These are phyloP conservation scores for Friedmanniomyces simplex DNA, from an alignment of 495 filamentous ascomycete species.

Conservation along the genomic window DNA sequence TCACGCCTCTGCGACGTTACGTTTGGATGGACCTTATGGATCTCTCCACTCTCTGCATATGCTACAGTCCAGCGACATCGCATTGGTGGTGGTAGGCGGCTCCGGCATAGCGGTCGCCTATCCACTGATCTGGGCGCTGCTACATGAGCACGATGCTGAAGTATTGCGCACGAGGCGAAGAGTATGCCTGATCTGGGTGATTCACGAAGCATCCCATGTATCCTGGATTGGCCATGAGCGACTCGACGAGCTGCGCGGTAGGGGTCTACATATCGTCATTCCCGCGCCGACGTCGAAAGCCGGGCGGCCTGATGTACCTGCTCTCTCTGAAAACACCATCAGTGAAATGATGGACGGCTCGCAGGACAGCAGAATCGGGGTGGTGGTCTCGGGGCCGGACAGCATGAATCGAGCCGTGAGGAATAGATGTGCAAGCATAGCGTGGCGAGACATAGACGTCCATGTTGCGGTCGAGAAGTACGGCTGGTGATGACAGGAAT, in stretches of 20 bases:
- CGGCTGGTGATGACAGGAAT: constrained; percentile 27
- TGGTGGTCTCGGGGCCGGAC: constrained; percentile 47
- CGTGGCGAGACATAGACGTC: constrained; percentile 24
- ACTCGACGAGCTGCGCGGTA: constrained; percentile 35
- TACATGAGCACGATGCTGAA: constrained; percentile 8
- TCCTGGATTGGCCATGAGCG: constrained; percentile 41
- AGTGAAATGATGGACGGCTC: constrained; percentile 29
- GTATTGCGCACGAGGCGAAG: constrained; percentile 18
- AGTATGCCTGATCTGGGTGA: constrained; percentile 49
- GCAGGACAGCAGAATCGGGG: constrained; percentile 30
- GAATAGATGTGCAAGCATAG: constrained; percentile 41
- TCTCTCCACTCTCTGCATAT: constrained; percentile 37
- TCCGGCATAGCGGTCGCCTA: constrained; percentile 53
- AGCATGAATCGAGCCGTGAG: constrained; percentile 41
- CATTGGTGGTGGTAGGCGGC: constrained; percentile 50
- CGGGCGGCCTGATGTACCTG: constrained; percentile 41
- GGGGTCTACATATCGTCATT: constrained; percentile 40
- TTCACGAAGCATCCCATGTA: constrained; percentile 39
- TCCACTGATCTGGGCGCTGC: constrained; percentile 37
- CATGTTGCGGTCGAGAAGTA: constrained; percentile 31
- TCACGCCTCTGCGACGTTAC: constrained; percentile 28
- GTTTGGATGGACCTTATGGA: constrained; percentile 51
- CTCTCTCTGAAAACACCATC: constrained; percentile 31
- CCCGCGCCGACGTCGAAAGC: constrained; percentile 42
- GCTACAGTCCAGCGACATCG: constrained; percentile 34